These are phyloP conservation scores for Apiospora kogelbergensis DNA, from an alignment of 2,329 filamentous ascomycete species.

Conservation along the genomic window DNA sequence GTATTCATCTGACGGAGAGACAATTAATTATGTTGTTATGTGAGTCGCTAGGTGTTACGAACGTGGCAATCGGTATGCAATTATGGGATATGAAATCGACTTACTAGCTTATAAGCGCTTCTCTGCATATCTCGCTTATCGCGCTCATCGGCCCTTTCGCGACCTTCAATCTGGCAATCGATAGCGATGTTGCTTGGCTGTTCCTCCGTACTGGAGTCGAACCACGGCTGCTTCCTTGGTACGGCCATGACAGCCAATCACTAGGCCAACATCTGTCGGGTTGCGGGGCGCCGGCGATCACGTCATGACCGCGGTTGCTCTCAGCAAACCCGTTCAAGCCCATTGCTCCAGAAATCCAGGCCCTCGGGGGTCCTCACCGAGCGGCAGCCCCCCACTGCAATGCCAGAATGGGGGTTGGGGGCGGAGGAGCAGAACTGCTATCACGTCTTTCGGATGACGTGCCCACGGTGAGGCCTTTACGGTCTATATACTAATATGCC, in stretches of 20 bases:
- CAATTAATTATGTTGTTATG: too few relatives aligned
- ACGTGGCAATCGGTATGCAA: too few relatives aligned
- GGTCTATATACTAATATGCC: background rate
- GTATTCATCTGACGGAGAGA: background rate
- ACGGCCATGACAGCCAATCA: background rate
- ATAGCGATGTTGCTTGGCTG: background rate
- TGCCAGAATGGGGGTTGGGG: background rate
- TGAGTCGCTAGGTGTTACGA: background rate
- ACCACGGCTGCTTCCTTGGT: background rate
- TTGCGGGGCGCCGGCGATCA: background rate
- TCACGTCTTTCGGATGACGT: background rate
- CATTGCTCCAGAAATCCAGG: background rate
- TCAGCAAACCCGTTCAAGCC: background rate
- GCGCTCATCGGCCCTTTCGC: background rate
- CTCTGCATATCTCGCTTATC: background rate
- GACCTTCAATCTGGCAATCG: background rate
- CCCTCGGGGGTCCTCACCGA: constrained; percentile 6
- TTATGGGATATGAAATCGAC: too few relatives aligned
- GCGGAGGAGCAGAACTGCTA: background rate
- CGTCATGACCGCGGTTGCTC: background rate
- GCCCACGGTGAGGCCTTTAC: background rate
- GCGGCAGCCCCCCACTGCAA: background rate
- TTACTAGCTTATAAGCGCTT: too few relatives aligned
- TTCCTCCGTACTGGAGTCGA: background rate
- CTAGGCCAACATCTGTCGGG: background rate